These are phyloP conservation scores for Talaromyces trachyspermus DNA, from an alignment of 495 filamentous ascomycete genomes.

Conservation along the genomic window DNA sequence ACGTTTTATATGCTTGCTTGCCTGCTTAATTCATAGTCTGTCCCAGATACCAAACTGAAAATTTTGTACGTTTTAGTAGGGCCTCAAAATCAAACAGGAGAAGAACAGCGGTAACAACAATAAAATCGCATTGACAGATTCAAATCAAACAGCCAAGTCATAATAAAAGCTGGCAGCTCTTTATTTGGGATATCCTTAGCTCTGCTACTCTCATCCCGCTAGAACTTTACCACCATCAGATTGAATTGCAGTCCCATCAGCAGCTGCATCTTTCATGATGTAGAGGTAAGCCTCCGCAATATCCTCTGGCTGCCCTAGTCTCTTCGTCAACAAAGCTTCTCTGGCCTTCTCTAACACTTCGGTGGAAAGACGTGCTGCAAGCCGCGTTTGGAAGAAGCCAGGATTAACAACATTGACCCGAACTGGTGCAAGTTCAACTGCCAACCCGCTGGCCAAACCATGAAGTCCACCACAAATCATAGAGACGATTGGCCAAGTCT, in stretches of 20 bases:
- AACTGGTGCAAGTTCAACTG: slow-evolving; percentile 50
- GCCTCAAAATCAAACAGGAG: too few species aligned
- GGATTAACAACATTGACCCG: slow-evolving; percentile 54
- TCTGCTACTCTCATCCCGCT: background rate
- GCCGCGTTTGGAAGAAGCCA: slow-evolving; percentile 47
- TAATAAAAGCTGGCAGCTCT: too few species aligned
- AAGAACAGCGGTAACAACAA: too few species aligned
- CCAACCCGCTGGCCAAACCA: slow-evolving; percentile 41
- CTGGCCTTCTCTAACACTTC: slow-evolving; percentile 20
- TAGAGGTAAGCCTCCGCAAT: slow-evolving; percentile 59
- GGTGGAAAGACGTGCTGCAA: slow-evolving; percentile 22
- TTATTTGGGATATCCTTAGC: too few species aligned
- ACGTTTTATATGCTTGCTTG: too few species aligned
- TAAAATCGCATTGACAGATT: too few species aligned
- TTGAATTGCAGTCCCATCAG: background rate
- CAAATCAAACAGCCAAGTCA: background rate
- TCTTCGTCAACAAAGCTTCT: slow-evolving; percentile 29
- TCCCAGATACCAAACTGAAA: too few species aligned
- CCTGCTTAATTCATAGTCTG: too few species aligned
- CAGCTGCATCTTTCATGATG: slow-evolving; percentile 47
- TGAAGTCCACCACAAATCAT: slow-evolving; percentile 22
- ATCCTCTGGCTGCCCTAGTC: slow-evolving; percentile 45
- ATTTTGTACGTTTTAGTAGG: too few species aligned
- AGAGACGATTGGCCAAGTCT: slow-evolving; percentile 13
- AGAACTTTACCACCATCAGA: slow-evolving; percentile 1